Base-by-base conservation (phyloP, 2,329 filamentous ascomycete species). In the Byssothecium circinans region DNA sequence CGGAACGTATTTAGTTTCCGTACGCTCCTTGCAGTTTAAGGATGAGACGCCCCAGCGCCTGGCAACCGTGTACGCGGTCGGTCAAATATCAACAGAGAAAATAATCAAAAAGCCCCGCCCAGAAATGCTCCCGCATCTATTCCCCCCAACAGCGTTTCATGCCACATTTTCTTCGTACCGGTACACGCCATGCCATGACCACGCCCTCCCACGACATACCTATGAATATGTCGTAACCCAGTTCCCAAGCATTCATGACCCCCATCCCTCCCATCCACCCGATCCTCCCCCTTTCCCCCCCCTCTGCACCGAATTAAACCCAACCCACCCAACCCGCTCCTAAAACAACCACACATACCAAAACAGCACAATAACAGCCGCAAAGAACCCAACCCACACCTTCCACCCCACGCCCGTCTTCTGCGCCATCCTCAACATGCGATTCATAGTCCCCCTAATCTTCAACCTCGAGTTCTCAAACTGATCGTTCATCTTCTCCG, bases 371-470 rank as follows among this genome's bases (percentile, higher is more conserved):
- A 87, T 82, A 15, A 97, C 89, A 29, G 85, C 88, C 5, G 84
- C 79, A 69, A 99, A 96, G 74, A 99, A 99, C 35, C 78, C 80
- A 42, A 96, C 71, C 94, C 94, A 99, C 47, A 91, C 88, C 73
- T 83, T 92, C 94, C 94, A 99, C 64, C 91, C 87, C 8, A 99
- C 86, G n/a, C 94, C 94, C 2, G 91, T 95, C 62, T 85, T 81
- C 75, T 97, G 83, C 4, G 94, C 94, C 94, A 99, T 99, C 44
- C 92, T 69, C 57, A 97, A 75, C 94, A 99, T 99, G 49, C 91
- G 81, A 69, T 90, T 96, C 94, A 99, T 97, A 15, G 95, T 97
- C 44, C 92, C 91, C 36, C 86, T 82, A 53, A 99, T 77, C 54
- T 88, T 83, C 43, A 91, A 75, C 27, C 91, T 79, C 43, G 92